Evolutionary conservation across 192 early-diverging fungal species (phyloP).

Genomic region (Coemansia furcata): DNA sequence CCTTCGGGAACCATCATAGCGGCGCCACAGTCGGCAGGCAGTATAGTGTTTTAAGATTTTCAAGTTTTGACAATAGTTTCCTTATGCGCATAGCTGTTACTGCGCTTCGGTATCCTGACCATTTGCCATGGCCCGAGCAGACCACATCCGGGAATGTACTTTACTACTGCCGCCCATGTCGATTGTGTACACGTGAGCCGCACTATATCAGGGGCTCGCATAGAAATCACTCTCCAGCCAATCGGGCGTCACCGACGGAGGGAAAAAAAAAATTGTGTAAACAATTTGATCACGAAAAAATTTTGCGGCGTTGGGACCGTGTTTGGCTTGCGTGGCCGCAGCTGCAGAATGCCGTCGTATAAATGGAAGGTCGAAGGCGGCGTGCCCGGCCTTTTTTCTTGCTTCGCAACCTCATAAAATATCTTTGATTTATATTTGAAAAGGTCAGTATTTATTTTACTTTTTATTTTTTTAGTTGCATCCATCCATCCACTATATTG

Average conservation of each 20-base stretch:
- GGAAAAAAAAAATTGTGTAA: background rate
- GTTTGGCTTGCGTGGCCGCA: background rate
- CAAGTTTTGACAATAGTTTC: background rate
- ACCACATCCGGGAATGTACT: background rate
- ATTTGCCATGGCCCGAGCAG: background rate
- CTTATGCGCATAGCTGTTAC: background rate
- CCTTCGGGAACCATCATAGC: constrained; percentile 22
- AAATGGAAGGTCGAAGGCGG: background rate
- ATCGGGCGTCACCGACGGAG: background rate
- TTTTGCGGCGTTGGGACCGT: constrained; percentile 1
- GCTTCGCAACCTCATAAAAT: constrained; percentile 41
- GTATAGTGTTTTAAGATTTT: constrained; percentile 17
- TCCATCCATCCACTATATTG: background rate
- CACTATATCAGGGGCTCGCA: background rate
- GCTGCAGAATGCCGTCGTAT: background rate
- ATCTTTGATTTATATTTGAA: constrained; percentile 20
- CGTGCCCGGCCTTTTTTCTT: background rate
- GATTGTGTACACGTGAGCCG: background rate
- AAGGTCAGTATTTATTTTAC: constrained; percentile 32
- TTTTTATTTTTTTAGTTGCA: background rate
- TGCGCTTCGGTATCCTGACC: background rate
- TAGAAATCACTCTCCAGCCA: background rate
- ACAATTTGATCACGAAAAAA: background rate
- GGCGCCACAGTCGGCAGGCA: constrained; percentile 20
- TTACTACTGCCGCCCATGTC: background rate